Conservation (phyloP, 1,284 basidiomycete species). For the Polyporus tsugae region DNA sequence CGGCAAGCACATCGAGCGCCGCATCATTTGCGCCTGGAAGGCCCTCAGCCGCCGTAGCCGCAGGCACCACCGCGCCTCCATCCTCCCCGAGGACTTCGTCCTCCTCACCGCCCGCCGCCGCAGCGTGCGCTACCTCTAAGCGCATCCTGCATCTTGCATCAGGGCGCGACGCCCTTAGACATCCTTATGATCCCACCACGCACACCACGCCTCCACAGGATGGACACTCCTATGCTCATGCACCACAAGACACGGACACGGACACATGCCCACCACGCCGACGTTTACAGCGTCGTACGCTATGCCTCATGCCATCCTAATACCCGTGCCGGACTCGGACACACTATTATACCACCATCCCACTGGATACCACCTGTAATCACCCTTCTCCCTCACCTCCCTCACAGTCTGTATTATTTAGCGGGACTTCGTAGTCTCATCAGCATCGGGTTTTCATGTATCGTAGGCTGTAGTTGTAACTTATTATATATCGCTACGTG, state of each 20-base stretch:
- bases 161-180: neutral
- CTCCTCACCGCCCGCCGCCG: slow-evolving; percentile 63
- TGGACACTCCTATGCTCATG: neutral
- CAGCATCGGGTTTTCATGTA: neutral
- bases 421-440: neutral
- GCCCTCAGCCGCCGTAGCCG: slow-evolving; percentile 60
- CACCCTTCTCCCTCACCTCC: neutral
- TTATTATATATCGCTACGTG: slow-evolving; percentile 1
- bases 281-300: neutral
- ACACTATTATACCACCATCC: neutral
- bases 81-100: slow-evolving; percentile 66
- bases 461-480: neutral
- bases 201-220: neutral
- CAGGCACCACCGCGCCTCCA: slow-evolving; percentile 57
- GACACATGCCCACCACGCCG: neutral
- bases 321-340: neutral
- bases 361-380: neutral
- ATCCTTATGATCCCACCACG: neutral
- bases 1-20: slow-evolving; percentile 62
- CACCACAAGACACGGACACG: neutral
- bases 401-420: neutral
- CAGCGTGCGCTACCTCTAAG: slow-evolving; percentile 47
- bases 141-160: neutral
- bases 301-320: neutral
- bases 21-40: slow-evolving; percentile 68